phyloP scores from a whole-genome alignment of 2,329 filamentous ascomycete species.

The Bipolaris gigantea region DNA sequence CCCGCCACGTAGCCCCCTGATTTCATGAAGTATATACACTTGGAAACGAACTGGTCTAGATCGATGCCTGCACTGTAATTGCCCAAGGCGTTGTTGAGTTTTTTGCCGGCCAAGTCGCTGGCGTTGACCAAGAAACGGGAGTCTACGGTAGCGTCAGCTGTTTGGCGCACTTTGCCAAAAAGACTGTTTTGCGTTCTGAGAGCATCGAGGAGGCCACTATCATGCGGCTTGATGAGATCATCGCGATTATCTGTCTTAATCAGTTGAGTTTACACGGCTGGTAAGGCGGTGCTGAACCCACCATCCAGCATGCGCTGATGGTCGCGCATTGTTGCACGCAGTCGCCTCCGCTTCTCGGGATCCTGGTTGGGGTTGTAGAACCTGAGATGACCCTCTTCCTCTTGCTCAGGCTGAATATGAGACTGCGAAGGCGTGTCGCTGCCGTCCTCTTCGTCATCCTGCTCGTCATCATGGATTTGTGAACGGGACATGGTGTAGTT shows the following conservation, averaged over 20 bases:
- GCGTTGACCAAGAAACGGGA: slow-evolving; percentile 81
- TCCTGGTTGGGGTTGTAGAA: slow-evolving; percentile 84
- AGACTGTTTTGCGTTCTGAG: slow-evolving; percentile 67
- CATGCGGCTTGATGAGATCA: slow-evolving; percentile 65
- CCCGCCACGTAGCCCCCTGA: slow-evolving; percentile 56
- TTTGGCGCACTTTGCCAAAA: slow-evolving; percentile 76
- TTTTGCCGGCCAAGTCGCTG: slow-evolving; percentile 78
- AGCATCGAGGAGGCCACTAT: slow-evolving; percentile 67
- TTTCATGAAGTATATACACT: slow-evolving; percentile 86
- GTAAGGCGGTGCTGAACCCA: background rate
- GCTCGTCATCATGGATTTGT: slow-evolving; percentile 12
- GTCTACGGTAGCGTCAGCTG: slow-evolving; percentile 86
- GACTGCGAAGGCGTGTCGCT: slow-evolving; percentile 9
- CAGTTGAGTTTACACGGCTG: background rate
- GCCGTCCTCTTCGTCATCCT: slow-evolving; percentile 24
- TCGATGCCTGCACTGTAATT: slow-evolving; percentile 76
- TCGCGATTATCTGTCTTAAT: slow-evolving; percentile 66
- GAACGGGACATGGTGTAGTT: slow-evolving; percentile 30
- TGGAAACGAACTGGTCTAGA: slow-evolving; percentile 87
- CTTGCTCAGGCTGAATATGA: slow-evolving; percentile 6
- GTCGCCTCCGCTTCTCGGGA: slow-evolving; percentile 67
- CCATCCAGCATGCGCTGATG: slow-evolving; percentile 65
- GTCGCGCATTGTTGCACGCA: slow-evolving; percentile 71
- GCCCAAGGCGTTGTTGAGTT: slow-evolving; percentile 73
- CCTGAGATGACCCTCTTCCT: slow-evolving; percentile 15